Conservation (phyloP, 805 yeast genomes). For the Pichia thaimueangensis region DNA sequence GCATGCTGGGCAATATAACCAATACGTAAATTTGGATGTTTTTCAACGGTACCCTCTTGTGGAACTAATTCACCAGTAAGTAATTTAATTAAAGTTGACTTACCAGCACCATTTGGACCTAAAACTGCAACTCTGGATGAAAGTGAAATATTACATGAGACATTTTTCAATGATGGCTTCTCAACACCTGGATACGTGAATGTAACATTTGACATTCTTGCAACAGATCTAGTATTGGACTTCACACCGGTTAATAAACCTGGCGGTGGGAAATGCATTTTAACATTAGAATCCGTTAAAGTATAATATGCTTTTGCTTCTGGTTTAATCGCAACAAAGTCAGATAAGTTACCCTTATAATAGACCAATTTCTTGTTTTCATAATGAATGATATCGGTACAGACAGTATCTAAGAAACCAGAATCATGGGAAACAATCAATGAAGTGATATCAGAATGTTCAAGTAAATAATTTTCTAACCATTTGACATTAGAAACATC, state of each 20-base stretch:
- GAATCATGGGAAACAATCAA: slow-evolving; percentile 97
- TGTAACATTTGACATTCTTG: slow-evolving; percentile 66
- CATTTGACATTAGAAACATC: slow-evolving; percentile 91
- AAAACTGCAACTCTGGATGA: slow-evolving; percentile 96
- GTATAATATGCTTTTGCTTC: slow-evolving; percentile 96
- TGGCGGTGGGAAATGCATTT: slow-evolving; percentile 98
- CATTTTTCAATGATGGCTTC: slow-evolving; percentile 72
- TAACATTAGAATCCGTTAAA: slow-evolving; percentile 82
- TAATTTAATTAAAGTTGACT: slow-evolving; percentile 88
- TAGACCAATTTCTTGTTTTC: slow-evolving; percentile 91
- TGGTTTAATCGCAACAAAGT: slow-evolving; percentile 85
- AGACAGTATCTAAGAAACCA: slow-evolving; percentile 89
- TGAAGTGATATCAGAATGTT: slow-evolving; percentile 83
- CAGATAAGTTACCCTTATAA: slow-evolving; percentile 93
- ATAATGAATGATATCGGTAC: slow-evolving; percentile 95
- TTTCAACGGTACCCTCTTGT: slow-evolving; percentile 82
- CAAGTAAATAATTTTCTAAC: slow-evolving; percentile 82
- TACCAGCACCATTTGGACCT: slow-evolving; percentile 99
- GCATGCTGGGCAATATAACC: slow-evolving; percentile 99
- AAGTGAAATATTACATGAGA: slow-evolving; percentile 84
- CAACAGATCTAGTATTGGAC: slow-evolving; percentile 87
- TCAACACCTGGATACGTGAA: slow-evolving; percentile 86
- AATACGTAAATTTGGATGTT: slow-evolving; percentile 95
- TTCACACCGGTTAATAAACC: slow-evolving; percentile 97
- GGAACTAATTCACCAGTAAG: slow-evolving; percentile 91